phyloP scores from a whole-genome alignment of 495 filamentous ascomycete genomes.

The Penicillium lividum region DNA sequence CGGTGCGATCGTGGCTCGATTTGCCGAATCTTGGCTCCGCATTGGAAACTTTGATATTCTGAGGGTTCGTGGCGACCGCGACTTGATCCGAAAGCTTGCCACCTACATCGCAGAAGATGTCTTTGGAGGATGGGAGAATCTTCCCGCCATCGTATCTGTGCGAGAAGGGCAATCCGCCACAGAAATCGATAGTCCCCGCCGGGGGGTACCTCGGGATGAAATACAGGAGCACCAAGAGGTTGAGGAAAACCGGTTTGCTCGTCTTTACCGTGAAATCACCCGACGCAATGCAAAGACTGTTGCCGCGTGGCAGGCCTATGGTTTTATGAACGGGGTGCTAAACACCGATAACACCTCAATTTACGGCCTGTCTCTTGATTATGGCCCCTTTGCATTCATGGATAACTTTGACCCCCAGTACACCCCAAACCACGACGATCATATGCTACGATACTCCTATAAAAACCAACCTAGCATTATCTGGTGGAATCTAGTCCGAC shows the following conservation, averaged over 20 bases:
- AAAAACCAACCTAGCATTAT: conserved; percentile 93
- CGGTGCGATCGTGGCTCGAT: conserved; percentile 86
- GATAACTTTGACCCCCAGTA: conserved; percentile 93
- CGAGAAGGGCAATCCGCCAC: conserved; percentile 34
- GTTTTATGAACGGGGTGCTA: conserved; percentile 96
- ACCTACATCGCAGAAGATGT: conserved; percentile 85
- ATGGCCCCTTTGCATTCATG: conserved; percentile 94
- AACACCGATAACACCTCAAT: conserved; percentile 97
- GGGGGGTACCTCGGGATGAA: conserved; percentile 54
- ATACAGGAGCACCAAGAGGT: conserved; percentile 63
- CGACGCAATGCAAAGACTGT: conserved; percentile 86
- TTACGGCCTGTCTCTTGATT: conserved; percentile 86
- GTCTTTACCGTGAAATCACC: conserved; percentile 84
- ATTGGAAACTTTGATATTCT: conserved; percentile 94
- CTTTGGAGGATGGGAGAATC: conserved; percentile 76
- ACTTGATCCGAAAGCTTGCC: conserved; percentile 67
- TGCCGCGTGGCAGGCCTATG: conserved; percentile 94
- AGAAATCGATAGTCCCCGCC: conserved; percentile 42
- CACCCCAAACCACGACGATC: conserved; percentile 96
- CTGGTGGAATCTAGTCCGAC: conserved; percentile 96
- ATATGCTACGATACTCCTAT: conserved; percentile 83
- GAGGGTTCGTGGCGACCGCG: conserved; percentile 76
- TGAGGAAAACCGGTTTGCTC: conserved; percentile 81
- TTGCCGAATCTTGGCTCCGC: conserved; percentile 88
- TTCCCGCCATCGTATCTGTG: conserved; percentile 57